Conservation (phyloP, 805 yeast species). For the Lipomyces chichibuensis region DNA sequence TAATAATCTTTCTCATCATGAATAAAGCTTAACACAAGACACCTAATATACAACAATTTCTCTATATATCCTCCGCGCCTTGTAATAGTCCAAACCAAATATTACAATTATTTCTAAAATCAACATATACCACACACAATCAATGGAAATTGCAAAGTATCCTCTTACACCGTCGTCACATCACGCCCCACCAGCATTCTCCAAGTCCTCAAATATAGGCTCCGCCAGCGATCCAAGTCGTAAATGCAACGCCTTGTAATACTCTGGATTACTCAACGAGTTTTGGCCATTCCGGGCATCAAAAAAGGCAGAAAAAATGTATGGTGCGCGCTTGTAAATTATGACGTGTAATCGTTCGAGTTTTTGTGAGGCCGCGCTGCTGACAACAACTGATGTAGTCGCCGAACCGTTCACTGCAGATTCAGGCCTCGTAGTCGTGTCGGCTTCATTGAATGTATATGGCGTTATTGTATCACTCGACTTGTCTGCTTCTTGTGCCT, state of each 20-base stretch:
- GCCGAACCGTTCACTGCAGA: conserved; percentile 1
- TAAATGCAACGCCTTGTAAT: conserved; percentile 27
- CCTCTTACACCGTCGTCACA: neutral
- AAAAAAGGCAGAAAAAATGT: conserved; percentile 32
- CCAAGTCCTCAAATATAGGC: conserved; percentile 33
- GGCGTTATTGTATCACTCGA: neutral
- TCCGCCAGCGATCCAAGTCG: conserved; percentile 32
- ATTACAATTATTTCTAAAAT: too few relatives aligned
- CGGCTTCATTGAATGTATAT: neutral
- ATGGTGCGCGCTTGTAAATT: conserved; percentile 34
- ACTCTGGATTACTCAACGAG: conserved; percentile 16
- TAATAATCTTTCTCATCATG: neutral
- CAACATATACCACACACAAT: neutral
- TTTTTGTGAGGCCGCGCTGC: neutral
- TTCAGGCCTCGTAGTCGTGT: neutral
- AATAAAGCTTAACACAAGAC: too few relatives aligned
- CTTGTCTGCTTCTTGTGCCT: neutral
- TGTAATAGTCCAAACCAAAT: neutral
- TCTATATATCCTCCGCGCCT: neutral
- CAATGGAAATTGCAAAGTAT: neutral
- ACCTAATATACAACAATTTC: neutral
- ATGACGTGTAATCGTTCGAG: conserved; percentile 22
- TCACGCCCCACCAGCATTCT: neutral
- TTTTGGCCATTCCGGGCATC: conserved; percentile 20
- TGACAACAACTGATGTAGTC: neutral